Evolutionary conservation across 2,329 filamentous ascomycete species (phyloP).

Genomic region (Fusarium chuoi): DNA sequence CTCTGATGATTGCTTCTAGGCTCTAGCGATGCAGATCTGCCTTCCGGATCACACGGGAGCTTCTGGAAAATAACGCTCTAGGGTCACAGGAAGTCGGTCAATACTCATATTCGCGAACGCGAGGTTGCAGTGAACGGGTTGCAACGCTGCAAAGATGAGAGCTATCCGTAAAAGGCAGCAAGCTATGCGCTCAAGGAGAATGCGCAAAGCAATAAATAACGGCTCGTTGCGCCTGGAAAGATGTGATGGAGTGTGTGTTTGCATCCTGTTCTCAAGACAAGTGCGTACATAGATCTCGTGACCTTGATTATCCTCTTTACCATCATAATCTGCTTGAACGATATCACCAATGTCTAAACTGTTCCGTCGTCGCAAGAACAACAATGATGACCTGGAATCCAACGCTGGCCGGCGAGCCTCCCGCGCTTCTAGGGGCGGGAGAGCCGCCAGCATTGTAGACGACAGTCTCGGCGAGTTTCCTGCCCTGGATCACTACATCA

Average conservation of each 20-base stretch:
- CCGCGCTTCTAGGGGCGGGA: constrained; percentile 14
- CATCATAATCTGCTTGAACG: not conserved
- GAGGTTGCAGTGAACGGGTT: not conserved
- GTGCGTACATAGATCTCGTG: not conserved
- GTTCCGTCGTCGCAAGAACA: constrained; percentile 25
- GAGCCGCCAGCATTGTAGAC: constrained; percentile 14
- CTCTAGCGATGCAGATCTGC: not conserved
- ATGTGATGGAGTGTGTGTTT: not conserved
- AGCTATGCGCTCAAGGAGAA: not conserved
- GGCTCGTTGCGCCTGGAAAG: not conserved
- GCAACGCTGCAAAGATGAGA: not conserved
- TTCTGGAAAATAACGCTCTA: not conserved
- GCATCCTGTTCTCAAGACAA: not conserved
- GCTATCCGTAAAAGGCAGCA: not conserved
- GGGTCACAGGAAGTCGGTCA: not conserved
- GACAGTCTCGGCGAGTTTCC: constrained; percentile 23
- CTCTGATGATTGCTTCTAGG: not conserved
- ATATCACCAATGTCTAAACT: constrained; percentile 9
- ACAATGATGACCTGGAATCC: constrained; percentile 16
- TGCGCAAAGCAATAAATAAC: not conserved
- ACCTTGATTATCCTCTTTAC: not conserved
- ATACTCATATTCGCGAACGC: not conserved
- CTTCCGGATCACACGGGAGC: not conserved
- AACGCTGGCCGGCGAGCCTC: constrained; percentile 14
- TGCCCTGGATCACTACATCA: constrained; percentile 28